These are phyloP conservation scores for Salinomyces thailandicus DNA, from an alignment of 2,329 filamentous ascomycete species.

Conservation along the genomic window DNA sequence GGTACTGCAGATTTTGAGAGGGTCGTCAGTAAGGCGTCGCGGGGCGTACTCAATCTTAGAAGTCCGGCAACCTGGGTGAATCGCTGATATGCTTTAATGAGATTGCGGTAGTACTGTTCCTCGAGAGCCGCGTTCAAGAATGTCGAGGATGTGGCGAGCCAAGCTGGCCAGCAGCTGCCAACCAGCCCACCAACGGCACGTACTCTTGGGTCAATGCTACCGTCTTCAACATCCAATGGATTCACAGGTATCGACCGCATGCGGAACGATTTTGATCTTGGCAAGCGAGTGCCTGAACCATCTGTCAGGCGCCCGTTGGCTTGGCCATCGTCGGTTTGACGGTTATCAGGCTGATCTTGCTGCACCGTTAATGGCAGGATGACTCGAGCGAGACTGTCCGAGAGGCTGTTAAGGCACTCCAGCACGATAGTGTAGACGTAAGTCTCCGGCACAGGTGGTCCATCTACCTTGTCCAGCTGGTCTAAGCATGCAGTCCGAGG, in stretches of 20 bases:
- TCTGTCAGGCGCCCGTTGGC: constrained; percentile 1
- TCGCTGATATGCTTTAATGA: constrained; percentile 89
- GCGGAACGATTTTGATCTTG: constrained; percentile 56
- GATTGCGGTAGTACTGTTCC: constrained; percentile 81
- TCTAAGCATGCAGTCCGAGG: constrained; percentile 83
- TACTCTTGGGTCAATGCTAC: constrained; percentile 60
- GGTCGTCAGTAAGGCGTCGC: constrained; percentile 91
- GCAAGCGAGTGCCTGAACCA: not conserved
- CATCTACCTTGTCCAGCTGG: constrained; percentile 82
- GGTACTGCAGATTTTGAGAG: constrained; percentile 88
- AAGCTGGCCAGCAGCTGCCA: constrained; percentile 88
- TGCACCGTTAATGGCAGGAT: constrained; percentile 84
- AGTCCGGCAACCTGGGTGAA: constrained; percentile 91
- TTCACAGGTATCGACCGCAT: constrained; percentile 74
- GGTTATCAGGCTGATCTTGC: constrained; percentile 46
- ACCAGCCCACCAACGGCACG: constrained; percentile 72
- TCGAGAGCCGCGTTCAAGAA: constrained; percentile 89
- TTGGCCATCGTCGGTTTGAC: constrained; percentile 3
- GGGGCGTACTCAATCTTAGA: constrained; percentile 69
- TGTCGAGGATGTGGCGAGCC: constrained; percentile 88
- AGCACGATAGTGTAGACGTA: constrained; percentile 87
- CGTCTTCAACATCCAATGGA: constrained; percentile 63
- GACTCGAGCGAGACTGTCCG: constrained; percentile 86
- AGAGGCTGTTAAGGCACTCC: constrained; percentile 79
- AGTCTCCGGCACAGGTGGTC: constrained; percentile 75